Base-by-base conservation (phyloP, 805 yeast species). In the Wickerhamiella kazuoi region DNA sequence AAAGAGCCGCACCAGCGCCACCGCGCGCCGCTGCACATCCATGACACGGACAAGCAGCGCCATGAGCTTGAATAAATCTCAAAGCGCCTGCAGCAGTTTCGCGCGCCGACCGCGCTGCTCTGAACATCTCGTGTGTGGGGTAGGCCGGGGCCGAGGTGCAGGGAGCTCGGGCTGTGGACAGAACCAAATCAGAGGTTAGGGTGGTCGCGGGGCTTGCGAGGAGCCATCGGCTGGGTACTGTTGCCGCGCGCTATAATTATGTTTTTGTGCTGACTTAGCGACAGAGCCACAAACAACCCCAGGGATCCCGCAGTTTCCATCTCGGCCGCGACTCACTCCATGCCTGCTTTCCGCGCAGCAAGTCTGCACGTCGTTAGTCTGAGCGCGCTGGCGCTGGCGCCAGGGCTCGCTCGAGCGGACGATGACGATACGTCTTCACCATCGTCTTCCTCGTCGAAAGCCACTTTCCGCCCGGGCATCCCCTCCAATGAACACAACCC, bases 401-500 rank as follows among this genome's bases (percentile, higher is more conserved):
- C 17, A 14, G 31, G 31, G 7, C 7, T 29, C 15, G 15, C 15
- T 5, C 15, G 7, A 5, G 31, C 17, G 15, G 17, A 29, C 17
- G 31, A 13, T 15, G 31, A 13, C 31, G 14, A 15, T 14, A 14
- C 15, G 7, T 8, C 15, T 7, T 6, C 31, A 14, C 7, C 31
- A 14, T 14, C 31, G 31, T 29, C 34, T 18, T 31, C 34, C 8
- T 7, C 21, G 13, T 13, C 34, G 14, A 26, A 38, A 3, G 40
- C 43, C 23, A 30, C 35, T 11, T 50, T 49, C 40, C 46, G 67
- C 1, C 60, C 72, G 14, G 56, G 66, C 1, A 71, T 74, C 11
- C 93, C 93, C 0, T 61, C 76, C 1, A 64, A 71, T 31, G 49
- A 48, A 15, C 59, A 66, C 37, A 82, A 82, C 55, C 94, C 94